These are phyloP conservation scores for Cerrena zonata DNA, from an alignment of 1,284 basidiomycete species.

Conservation along the genomic window DNA sequence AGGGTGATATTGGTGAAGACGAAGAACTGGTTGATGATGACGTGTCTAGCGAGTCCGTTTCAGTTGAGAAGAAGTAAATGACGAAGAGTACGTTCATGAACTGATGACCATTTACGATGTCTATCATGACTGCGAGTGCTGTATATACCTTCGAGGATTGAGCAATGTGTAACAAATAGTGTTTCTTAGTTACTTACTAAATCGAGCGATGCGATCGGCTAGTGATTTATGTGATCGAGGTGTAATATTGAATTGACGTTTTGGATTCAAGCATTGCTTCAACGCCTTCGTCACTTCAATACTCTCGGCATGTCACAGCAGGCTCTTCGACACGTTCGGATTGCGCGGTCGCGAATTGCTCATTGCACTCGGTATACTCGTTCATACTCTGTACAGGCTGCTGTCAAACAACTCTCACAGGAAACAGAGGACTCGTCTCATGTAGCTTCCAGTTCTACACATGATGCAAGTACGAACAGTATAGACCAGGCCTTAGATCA, in stretches of 20 bases:
- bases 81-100: background rate
- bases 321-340: conserved; percentile 23
- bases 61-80: background rate
- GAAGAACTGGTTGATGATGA: conserved; percentile 17
- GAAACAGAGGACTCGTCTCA: background rate
- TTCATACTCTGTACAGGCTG: conserved; percentile 26
- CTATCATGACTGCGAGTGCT: background rate
- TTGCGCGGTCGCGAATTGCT: conserved; percentile 21
- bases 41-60: background rate
- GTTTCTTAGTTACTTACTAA: background rate
- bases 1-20: conserved; percentile 57
- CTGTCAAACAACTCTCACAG: conserved; percentile 2
- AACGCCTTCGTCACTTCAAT: background rate
- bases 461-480: background rate
- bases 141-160: no score
- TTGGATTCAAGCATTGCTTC: conserved; percentile 3
- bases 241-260: background rate
- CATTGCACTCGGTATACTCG: conserved; percentile 18
- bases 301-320: conserved; percentile 27
- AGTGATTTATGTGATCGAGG: background rate
- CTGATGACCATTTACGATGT: background rate
- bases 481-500: background rate
- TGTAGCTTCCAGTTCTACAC: background rate
- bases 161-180: no score
- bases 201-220: background rate